Percentiles rank a stretch among this genome's conserved stretches.
phyloP scores from a whole-genome alignment of 441 rosid genomes.

The Melianthus villosus region DNA sequence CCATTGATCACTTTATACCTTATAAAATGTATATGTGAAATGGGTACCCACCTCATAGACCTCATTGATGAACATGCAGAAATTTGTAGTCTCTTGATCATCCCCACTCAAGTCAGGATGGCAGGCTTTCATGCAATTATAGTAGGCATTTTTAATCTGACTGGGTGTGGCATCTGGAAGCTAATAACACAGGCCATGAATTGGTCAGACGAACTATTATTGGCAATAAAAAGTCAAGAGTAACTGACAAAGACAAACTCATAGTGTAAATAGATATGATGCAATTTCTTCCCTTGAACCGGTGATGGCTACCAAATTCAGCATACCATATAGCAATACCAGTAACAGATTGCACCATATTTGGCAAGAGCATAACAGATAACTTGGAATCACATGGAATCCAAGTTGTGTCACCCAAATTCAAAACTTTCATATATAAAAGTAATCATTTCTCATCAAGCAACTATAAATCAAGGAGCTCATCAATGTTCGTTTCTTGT shows the following conservation, averaged over 20 bases:
- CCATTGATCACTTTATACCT: not conserved
- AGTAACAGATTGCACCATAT: not conserved
- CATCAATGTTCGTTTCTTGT: not conserved
- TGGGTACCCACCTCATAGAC: constrained; percentile 51
- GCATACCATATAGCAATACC: no score
- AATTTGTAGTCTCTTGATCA: constrained; percentile 62
- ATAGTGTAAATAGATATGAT: not conserved
- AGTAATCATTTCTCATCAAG: not conserved
- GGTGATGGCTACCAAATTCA: no score
- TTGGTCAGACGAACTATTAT: not conserved
- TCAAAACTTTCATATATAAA: not conserved
- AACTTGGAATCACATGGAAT: not conserved
- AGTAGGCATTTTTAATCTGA: constrained; percentile 85
- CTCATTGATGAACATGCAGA: constrained; percentile 89
- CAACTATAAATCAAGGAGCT: not conserved
- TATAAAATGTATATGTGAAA: constrained; percentile 1
- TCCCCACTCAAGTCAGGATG: constrained; percentile 89
- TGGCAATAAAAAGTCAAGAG: not conserved
- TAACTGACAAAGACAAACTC: not conserved
- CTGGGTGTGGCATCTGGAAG: constrained; percentile 73
- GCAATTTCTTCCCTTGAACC: no score
- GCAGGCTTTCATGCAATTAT: constrained; percentile 90
- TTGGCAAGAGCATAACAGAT: not conserved
- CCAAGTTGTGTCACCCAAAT: not conserved
- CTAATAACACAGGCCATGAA: constrained; percentile 19